phyloP scores from a whole-genome alignment of 352 stramenopile genomes.

The Pythium biforme region DNA sequence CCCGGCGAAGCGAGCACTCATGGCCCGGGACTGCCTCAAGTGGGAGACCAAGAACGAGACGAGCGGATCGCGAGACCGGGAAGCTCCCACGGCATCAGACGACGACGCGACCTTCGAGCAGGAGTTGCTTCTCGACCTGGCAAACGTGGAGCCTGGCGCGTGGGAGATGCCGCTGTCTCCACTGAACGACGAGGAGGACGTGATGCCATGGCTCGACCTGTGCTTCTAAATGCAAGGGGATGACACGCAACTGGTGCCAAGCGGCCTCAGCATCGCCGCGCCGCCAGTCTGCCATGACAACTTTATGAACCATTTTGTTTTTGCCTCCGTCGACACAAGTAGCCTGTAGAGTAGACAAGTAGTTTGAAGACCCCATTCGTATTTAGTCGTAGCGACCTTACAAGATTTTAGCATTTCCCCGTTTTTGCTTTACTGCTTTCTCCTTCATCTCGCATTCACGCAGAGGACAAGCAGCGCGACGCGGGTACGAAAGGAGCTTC shows the following conservation, averaged over 20 bases:
- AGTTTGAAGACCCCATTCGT: slow-evolving; percentile 8
- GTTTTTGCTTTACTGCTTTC: too few species aligned
- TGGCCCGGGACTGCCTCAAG: slow-evolving; percentile 73
- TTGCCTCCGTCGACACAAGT: slow-evolving; percentile 11
- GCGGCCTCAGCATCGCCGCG: too few species aligned
- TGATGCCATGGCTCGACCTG: slow-evolving; percentile 83
- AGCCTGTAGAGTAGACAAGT: slow-evolving; percentile 23
- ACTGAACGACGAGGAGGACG: slow-evolving; percentile 79
- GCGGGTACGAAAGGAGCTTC: too few species aligned
- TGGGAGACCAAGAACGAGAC: slow-evolving; percentile 39
- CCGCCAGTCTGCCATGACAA: not conserved
- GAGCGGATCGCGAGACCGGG: slow-evolving; percentile 18
- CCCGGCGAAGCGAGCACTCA: slow-evolving; percentile 52
- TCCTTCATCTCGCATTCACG: slow-evolving; percentile 1
- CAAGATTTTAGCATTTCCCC: not conserved
- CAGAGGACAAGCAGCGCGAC: too few species aligned
- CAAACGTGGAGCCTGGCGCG: slow-evolving; percentile 67
- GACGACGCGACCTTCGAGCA: slow-evolving; percentile 57
- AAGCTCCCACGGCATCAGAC: slow-evolving; percentile 23
- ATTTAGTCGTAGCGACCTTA: slow-evolving; percentile 21
- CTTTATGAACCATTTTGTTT: slow-evolving; percentile 24
- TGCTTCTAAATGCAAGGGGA: slow-evolving; percentile 51
- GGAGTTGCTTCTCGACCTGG: slow-evolving; percentile 68
- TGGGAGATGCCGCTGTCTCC: slow-evolving; percentile 83
- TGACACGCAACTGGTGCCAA: not conserved